A percentile compares a stretch with the other conserved stretches of the same genome.
phyloP scores from a whole-genome alignment of 805 yeast species.

The Kuraishia ogatae region DNA sequence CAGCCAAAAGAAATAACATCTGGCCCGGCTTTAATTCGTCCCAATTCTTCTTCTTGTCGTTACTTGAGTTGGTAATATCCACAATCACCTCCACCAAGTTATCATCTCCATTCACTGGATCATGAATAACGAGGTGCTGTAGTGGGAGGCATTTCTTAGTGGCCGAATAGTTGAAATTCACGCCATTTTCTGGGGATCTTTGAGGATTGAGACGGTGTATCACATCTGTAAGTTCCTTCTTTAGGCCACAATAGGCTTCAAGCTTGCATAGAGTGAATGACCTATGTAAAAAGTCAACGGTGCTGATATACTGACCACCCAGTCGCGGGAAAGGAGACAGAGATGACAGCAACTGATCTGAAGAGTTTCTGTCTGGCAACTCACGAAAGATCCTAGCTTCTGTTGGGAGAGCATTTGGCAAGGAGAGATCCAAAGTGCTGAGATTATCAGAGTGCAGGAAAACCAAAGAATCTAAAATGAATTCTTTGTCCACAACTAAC shows the following conservation, averaged over 20 bases:
- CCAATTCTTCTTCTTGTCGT: slow-evolving; percentile 3
- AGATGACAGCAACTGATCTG: neutral
- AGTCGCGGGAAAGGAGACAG: neutral
- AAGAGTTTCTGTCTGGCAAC: neutral
- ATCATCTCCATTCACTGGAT: neutral
- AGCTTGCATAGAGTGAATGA: neutral
- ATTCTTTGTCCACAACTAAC: slow-evolving; percentile 4
- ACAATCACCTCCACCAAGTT: neutral
- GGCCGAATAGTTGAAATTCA: neutral
- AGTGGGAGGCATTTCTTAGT: neutral
- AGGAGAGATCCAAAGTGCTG: neutral
- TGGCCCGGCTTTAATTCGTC: neutral
- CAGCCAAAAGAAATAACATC: neutral
- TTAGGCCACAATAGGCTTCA: neutral
- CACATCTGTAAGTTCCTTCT: neutral
- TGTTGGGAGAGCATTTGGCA: neutral
- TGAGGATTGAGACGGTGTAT: neutral
- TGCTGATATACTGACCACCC: neutral
- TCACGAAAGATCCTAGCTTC: neutral
- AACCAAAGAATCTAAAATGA: slow-evolving; percentile 10
- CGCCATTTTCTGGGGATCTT: neutral
- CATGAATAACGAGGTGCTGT: neutral
- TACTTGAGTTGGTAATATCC: slow-evolving; percentile 2
- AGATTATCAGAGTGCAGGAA: slow-evolving; percentile 7
- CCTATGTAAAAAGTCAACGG: neutral